These are phyloP conservation scores for Backusella liffmaniae DNA, from an alignment of 192 early-diverging fungal genomes.

Conservation along the genomic window DNA sequence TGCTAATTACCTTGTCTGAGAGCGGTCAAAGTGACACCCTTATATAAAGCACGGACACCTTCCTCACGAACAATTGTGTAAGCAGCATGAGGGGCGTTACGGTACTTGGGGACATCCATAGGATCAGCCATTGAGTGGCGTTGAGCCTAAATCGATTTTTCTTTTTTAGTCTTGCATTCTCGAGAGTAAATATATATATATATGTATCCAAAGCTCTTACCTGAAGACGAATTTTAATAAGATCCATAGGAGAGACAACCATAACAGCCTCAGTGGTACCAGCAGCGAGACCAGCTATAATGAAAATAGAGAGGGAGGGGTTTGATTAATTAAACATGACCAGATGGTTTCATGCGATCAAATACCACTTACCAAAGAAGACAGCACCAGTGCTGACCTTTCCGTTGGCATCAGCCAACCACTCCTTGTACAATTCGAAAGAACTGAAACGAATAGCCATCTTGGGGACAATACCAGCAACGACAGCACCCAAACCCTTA, in stretches of 20 bases:
- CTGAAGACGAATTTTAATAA: conserved; percentile 98
- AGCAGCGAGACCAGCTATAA: conserved; percentile 82
- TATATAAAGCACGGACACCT: conserved; percentile 84
- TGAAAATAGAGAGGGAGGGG: background rate
- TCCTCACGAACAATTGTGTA: conserved; percentile 93
- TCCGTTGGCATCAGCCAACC: conserved; percentile 67
- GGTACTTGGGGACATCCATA: conserved; percentile 94
- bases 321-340: conserved; percentile 11
- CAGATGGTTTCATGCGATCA: background rate
- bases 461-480: conserved; percentile 96
- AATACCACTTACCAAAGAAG: conserved; percentile 62
- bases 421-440: conserved; percentile 91
- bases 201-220: background rate
- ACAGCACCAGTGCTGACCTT: conserved; percentile 64
- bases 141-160: conserved; percentile 55
- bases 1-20: conserved; percentile 73
- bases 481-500: conserved; percentile 96
- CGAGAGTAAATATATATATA: background rate
- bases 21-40: conserved; percentile 92
- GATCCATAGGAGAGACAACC: conserved; percentile 98
- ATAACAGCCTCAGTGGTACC: conserved; percentile 92
- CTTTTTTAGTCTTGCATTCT: background rate
- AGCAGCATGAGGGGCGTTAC: conserved; percentile 89
- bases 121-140: conserved; percentile 96
- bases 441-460: conserved; percentile 98